phyloP scores from a whole-genome alignment of 306 rosid genomes.

The Hylodesmum podocarpum region DNA sequence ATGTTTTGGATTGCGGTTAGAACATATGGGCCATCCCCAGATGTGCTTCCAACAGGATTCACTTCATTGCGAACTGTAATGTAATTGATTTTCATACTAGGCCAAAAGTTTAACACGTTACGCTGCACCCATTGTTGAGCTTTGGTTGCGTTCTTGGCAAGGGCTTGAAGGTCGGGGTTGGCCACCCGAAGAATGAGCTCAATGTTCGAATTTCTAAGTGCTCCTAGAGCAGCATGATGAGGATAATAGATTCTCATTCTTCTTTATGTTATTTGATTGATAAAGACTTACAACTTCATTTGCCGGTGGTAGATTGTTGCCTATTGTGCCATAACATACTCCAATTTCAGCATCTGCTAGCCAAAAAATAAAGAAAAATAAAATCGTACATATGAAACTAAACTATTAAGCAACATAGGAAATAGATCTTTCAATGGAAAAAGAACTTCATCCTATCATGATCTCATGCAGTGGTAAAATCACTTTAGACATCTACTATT shows the following conservation, averaged over 20 bases:
- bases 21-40: slow-evolving; percentile 37
- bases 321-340: slow-evolving; percentile 62
- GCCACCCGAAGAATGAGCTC: slow-evolving; percentile 61
- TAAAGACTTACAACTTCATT: slow-evolving; percentile 46
- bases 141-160: slow-evolving; percentile 34
- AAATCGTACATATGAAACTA: neutral
- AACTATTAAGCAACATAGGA: no score
- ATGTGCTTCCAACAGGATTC: slow-evolving; percentile 43
- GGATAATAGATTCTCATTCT: slow-evolving; percentile 56
- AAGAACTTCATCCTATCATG: no score
- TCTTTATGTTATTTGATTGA: slow-evolving; percentile 44
- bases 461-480: no score
- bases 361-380: neutral
- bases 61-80: slow-evolving; percentile 67
- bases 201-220: slow-evolving; percentile 48
- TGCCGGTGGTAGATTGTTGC: slow-evolving; percentile 52
- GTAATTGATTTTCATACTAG: slow-evolving; percentile 44
- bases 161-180: slow-evolving; percentile 47
- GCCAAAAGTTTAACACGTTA: slow-evolving; percentile 44
- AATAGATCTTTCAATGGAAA: no score
- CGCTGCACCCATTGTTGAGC: slow-evolving; percentile 51
- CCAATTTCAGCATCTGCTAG: slow-evolving; percentile 54
- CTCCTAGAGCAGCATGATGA: slow-evolving; percentile 48
- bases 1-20: slow-evolving; percentile 46
- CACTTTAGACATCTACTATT: no score